Evolutionary conservation across 208 protist species (phyloP), one percentile per base, ranked within the genome.

Genomic region (Balamuthia mandrillaris): DNA sequence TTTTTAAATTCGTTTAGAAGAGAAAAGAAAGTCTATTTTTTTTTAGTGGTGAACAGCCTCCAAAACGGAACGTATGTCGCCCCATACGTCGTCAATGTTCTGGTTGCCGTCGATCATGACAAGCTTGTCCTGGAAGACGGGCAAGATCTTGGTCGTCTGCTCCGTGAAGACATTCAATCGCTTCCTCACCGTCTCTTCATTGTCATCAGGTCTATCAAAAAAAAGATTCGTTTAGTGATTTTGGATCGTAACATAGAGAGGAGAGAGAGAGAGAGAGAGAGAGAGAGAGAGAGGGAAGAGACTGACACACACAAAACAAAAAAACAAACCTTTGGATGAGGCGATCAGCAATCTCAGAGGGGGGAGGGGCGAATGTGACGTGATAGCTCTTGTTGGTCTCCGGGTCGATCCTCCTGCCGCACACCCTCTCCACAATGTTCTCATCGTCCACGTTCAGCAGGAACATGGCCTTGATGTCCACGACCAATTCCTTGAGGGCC

Each of bases 191-290:
- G 87, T 86, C 16, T 84, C 88, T 24, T 39, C 89, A 49, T 91
- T 94, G 79, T 94, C 92, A 58, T 94, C 92, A 24, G 65, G 56
- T 63, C 92, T 72, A 41, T 91, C 89, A 24, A 92, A 84, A 18
- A 94, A 81, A 35, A 85, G 90, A 44, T 93, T 91, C 35, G n/a
- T n/a, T 90, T 90, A 21, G 91, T 94, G 65, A 91, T 56, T 88
- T 90, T 42, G 44, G 35, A n/a, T 37, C 27, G 27, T 29, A 49
- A 37, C 16, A 5, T 21, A 75, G 16, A 33, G 10, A 63, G 35
- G 1, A 83, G 29, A 74, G 78, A 16, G 16, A 42, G 63, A 83
- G 78, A 2, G 42, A 27, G 78, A 21, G 56, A 83, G 7, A 31
- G 16, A 78, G 18, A 18, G 68, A 58, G 68, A n/a, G 3, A 35